phyloP scores from a whole-genome alignment of 2,329 filamentous ascomycete species.

The Fonsecaea pedrosoi region DNA sequence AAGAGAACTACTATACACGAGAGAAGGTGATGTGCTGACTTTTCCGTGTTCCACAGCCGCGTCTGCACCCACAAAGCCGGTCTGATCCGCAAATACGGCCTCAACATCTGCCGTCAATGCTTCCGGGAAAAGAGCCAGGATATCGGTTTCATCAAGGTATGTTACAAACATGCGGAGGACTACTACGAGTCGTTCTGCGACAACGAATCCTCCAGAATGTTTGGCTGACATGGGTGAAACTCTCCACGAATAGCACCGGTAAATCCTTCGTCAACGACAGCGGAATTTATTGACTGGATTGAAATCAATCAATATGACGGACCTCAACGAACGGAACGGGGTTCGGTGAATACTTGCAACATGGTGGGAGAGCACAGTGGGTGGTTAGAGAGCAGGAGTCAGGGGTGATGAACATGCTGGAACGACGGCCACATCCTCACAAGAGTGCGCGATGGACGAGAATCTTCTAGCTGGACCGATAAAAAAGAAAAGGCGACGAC shows the following conservation, averaged over 20 bases:
- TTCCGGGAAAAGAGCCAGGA: constrained; percentile 72
- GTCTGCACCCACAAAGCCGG: constrained; percentile 94
- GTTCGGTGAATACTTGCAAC: background rate
- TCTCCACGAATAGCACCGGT: background rate
- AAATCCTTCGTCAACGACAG: background rate
- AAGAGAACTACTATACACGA: background rate
- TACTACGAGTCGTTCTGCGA: background rate
- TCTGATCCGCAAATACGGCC: constrained; percentile 99
- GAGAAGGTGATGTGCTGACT: constrained; percentile 30
- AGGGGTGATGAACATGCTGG: background rate
- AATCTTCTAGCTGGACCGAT: background rate
- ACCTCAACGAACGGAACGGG: background rate
- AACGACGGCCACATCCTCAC: background rate
- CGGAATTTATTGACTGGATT: background rate
- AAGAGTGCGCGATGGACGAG: background rate
- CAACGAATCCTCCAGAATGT: background rate
- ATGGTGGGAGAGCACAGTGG: background rate
- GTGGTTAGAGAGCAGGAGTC: background rate
- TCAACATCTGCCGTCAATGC: constrained; percentile 76
- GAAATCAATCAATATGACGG: background rate
- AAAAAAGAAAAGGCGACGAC: too few species aligned
- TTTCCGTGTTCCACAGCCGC: constrained; percentile 60
- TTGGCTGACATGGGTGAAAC: background rate
- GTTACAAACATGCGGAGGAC: background rate
- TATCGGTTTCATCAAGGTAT: constrained; percentile 73